These are phyloP conservation scores for Xylariomycetidae sp. DNA, from an alignment of 2,329 filamentous ascomycete species.

Conservation along the genomic window DNA sequence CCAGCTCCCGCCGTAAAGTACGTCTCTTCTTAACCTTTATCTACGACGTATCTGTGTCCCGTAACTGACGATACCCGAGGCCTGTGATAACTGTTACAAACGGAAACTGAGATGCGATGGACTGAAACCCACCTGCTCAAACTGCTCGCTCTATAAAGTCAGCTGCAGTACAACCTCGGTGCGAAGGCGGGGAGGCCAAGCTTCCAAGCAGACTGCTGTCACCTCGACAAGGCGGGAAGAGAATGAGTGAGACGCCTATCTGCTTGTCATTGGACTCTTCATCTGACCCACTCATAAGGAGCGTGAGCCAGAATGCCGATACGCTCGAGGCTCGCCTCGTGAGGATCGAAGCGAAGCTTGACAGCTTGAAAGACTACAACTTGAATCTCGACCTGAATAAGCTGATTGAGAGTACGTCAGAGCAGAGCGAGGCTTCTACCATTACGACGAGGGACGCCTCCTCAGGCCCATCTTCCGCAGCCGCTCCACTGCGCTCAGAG, in stretches of 20 bases:
- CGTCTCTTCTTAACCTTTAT: background rate
- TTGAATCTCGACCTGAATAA: slow-evolving; percentile 1
- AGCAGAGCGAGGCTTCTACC: background rate
- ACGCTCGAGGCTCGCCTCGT: slow-evolving; percentile 19
- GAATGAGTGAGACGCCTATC: slow-evolving; percentile 3
- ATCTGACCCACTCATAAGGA: too few species aligned
- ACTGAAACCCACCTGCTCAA: slow-evolving; percentile 38
- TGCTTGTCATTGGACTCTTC: too few species aligned
- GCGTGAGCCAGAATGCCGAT: slow-evolving; percentile 4
- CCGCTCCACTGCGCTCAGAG: background rate
- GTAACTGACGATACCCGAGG: slow-evolving; percentile 11
- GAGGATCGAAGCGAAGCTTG: slow-evolving; percentile 24
- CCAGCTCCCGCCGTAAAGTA: slow-evolving; percentile 23
- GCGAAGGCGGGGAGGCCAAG: slow-evolving; percentile 17
- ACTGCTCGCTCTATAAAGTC: slow-evolving; percentile 38
- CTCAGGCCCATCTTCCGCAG: background rate
- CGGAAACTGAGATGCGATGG: slow-evolving; percentile 45
- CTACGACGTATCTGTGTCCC: too few species aligned
- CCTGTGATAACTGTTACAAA: slow-evolving; percentile 39
- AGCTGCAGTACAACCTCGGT: slow-evolving; percentile 30
- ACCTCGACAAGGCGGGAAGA: background rate
- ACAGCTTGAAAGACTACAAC: slow-evolving; percentile 10
- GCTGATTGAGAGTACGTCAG: background rate
- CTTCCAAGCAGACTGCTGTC: slow-evolving; percentile 6
- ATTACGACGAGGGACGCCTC: background rate